A percentile compares a stretch with the other conserved stretches of the same genome.
Evolutionary conservation across 331 rosid genomes (phyloP).

Genomic region (Quercus tomentella): DNA sequence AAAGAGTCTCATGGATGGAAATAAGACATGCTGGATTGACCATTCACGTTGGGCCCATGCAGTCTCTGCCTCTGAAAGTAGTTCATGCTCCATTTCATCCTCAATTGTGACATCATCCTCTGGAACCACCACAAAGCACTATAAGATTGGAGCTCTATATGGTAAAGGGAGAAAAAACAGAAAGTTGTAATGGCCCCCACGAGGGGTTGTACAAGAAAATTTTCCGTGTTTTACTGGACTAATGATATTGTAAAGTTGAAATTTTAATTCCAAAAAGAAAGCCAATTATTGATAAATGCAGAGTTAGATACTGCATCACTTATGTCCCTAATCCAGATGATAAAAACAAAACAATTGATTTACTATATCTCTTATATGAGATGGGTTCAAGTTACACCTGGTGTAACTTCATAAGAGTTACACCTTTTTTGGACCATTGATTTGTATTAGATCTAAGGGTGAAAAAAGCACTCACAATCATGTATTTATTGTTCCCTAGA

Average conservation of each 20-base stretch:
- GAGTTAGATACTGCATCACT: background rate
- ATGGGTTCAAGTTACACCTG: no score
- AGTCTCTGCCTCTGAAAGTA: slow-evolving; percentile 82
- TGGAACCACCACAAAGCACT: slow-evolving; percentile 28
- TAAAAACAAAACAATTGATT: no score
- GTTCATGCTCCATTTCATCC: slow-evolving; percentile 47
- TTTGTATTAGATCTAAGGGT: no score
- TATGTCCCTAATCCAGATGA: no score
- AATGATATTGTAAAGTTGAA: background rate
- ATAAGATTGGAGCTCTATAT: background rate
- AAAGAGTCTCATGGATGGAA: slow-evolving; percentile 85
- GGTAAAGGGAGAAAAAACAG: background rate
- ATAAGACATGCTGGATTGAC: slow-evolving; percentile 84
- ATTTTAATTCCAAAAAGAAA: background rate
- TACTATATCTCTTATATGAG: no score
- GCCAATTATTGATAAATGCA: background rate
- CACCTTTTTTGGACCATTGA: no score
- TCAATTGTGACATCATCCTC: slow-evolving; percentile 41
- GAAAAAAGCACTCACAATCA: no score
- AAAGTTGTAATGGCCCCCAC: background rate
- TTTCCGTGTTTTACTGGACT: background rate
- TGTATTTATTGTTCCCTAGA: no score
- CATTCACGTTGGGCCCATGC: slow-evolving; percentile 94
- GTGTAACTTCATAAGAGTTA: no score
- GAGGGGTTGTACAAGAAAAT: background rate